Percentiles rank a stretch among this genome's conserved stretches.
phyloP scores from a whole-genome alignment of 1,284 basidiomycete species.

The Malassezia globosa region DNA sequence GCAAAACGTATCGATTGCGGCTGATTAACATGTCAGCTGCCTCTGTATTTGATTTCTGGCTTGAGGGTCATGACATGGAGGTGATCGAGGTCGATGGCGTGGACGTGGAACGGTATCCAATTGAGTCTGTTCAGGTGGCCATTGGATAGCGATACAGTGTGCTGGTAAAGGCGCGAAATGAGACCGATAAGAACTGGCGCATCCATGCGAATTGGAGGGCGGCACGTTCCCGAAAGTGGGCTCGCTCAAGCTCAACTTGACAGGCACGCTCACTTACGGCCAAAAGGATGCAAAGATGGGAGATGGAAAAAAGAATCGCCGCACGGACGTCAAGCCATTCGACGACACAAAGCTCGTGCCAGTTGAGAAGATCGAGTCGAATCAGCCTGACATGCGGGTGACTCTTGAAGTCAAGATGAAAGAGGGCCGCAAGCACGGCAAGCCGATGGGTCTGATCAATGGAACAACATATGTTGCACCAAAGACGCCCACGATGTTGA shows the following conservation, averaged over 20 bases:
- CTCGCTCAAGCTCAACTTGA: constrained; percentile 32
- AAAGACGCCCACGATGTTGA: constrained; percentile 12
- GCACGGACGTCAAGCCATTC: constrained; percentile 37
- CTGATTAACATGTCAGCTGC: constrained; percentile 63
- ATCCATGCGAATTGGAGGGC: constrained; percentile 67
- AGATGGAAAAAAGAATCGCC: constrained; percentile 20
- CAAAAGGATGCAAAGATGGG: constrained; percentile 16
- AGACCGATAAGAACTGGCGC: constrained; percentile 70
- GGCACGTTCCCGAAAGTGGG: constrained; percentile 34
- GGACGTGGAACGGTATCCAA: constrained; percentile 62
- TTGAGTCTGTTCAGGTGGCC: constrained; percentile 61
- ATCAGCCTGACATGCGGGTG: constrained; percentile 14
- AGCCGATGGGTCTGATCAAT: constrained; percentile 49
- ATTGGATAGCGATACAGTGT: constrained; percentile 90
- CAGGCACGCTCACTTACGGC: constrained; percentile 30
- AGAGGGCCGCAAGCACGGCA: constrained; percentile 44
- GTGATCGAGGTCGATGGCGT: constrained; percentile 81
- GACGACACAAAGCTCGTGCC: constrained; percentile 50
- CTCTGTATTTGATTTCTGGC: constrained; percentile 49
- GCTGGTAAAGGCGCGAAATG: constrained; percentile 76
- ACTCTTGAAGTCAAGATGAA: constrained; percentile 11
- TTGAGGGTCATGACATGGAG: constrained; percentile 78
- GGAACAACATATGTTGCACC: constrained; percentile 36
- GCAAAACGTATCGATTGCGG: constrained; percentile 60
- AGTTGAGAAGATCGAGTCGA: constrained; percentile 39